Conservation (phyloP, 257 asterid genomes). For the Hygrophila difformis region DNA sequence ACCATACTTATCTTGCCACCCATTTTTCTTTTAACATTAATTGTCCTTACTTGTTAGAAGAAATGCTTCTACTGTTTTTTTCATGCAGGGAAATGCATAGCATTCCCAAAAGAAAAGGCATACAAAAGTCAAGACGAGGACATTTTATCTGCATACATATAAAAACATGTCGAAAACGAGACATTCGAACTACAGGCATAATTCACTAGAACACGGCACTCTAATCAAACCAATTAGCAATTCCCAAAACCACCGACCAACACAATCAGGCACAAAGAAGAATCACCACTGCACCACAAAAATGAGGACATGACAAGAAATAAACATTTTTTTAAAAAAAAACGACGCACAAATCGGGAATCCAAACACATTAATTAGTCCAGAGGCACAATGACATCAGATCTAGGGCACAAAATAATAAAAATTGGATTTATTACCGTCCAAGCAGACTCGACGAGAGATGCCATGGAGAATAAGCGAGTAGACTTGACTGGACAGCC, state of each 20-base stretch:
- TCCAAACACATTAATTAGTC: constrained; percentile 1
- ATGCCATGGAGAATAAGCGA: constrained; percentile 20
- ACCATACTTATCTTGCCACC: not conserved
- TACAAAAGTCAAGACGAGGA: too few relatives aligned
- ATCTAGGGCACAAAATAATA: constrained; percentile 20
- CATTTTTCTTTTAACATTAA: not conserved
- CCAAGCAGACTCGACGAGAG: constrained; percentile 30
- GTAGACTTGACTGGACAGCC: constrained; percentile 14
- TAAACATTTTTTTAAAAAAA: not conserved
- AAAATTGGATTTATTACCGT: constrained; percentile 15
- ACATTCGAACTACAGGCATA: not conserved
- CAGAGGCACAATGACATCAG: constrained; percentile 8
- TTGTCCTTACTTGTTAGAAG: not conserved
- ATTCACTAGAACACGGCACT: not conserved
- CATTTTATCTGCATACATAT: too few relatives aligned
- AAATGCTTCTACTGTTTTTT: too few relatives aligned
- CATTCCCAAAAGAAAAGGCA: too few relatives aligned
- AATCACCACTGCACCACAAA: not conserved
- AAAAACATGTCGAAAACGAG: too few relatives aligned
- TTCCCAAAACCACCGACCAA: not conserved
- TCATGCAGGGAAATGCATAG: too few relatives aligned
- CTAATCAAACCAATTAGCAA: not conserved
- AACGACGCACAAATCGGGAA: constrained; percentile 6
- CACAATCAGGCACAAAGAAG: not conserved
- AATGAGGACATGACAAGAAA: not conserved